phyloP scores from a whole-genome alignment of 2,329 filamentous ascomycete species.

The Trichocomaceae sp. region DNA sequence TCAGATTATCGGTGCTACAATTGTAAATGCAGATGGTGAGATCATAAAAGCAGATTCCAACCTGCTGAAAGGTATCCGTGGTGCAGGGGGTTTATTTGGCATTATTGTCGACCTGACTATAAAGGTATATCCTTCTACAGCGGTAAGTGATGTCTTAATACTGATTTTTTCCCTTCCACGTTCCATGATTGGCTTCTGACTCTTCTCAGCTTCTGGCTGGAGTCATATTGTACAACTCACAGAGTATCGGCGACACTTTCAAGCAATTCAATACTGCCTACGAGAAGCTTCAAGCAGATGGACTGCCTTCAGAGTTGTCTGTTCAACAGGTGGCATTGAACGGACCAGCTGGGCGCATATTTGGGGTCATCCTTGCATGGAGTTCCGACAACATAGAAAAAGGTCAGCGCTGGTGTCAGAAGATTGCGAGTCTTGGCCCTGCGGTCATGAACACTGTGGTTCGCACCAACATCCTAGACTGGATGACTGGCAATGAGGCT shows the following conservation, averaged over 20 bases:
- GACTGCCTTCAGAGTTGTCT: constrained; percentile 16
- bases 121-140: constrained; percentile 32
- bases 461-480: constrained; percentile 17
- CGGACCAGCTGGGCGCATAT: constrained; percentile 22
- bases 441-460: constrained; percentile 24
- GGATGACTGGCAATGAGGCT: constrained; percentile 17
- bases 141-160: constrained; percentile 17
- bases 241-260: constrained; percentile 21
- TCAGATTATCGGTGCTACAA: constrained; percentile 34
- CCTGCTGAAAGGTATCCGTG: constrained; percentile 36
- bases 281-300: constrained; percentile 16
- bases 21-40: constrained; percentile 33
- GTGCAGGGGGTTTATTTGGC: constrained; percentile 37
- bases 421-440: constrained; percentile 10
- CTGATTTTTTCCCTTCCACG: too few species aligned
- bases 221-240: constrained; percentile 27
- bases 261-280: constrained; percentile 21
- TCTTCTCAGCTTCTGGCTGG: constrained; percentile 19
- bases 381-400: constrained; percentile 25
- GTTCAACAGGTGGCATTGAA: constrained; percentile 26
- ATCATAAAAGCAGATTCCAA: constrained; percentile 33
- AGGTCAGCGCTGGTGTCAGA: constrained; percentile 23
- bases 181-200: not conserved
- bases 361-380: constrained; percentile 28
- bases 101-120: constrained; percentile 37